Percentiles rank a stretch among this genome's conserved stretches.
Conservation (phyloP, 2,329 filamentous ascomycete genomes). For the Aspergillus ustus region DNA sequence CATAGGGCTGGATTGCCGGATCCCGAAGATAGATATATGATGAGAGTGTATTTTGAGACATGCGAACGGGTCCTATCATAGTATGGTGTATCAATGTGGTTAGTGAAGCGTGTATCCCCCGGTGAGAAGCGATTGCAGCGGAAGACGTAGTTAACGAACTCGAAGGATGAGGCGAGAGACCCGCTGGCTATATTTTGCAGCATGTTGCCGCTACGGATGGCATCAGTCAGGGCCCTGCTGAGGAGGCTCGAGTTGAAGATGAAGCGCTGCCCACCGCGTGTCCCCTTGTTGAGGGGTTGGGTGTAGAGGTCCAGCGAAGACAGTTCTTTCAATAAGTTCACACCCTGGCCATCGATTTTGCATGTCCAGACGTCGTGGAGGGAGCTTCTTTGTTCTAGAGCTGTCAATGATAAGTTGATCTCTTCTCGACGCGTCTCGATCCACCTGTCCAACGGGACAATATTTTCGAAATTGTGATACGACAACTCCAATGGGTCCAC, state of each 20-base stretch:
- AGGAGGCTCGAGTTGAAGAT: slow-evolving; percentile 3
- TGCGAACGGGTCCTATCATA: neutral
- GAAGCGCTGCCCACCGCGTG: neutral
- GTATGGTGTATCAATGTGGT: neutral
- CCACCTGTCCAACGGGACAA: slow-evolving; percentile 1
- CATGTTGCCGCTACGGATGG: neutral
- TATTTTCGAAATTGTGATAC: slow-evolving; percentile 6
- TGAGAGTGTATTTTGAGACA: neutral
- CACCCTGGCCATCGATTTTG: neutral
- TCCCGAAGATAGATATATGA: neutral
- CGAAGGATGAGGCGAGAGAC: neutral
- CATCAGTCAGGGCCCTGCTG: neutral
- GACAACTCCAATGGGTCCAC: slow-evolving; percentile 1
- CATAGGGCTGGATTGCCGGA: neutral
- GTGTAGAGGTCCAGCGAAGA: neutral
- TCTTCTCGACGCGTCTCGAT: neutral
- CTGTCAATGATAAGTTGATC: neutral
- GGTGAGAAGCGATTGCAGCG: slow-evolving; percentile 1
- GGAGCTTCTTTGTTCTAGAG: neutral
- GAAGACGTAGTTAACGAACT: slow-evolving; percentile 4
- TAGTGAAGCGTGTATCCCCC: neutral
- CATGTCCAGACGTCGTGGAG: neutral
- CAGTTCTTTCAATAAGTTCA: neutral
- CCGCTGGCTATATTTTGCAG: neutral
- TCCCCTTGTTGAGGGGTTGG: neutral